Evolutionary conservation across 2,329 filamentous ascomycete species (phyloP), one percentile per base, ranked within the genome.

Genomic region (Trichoderma harzianum): DNA sequence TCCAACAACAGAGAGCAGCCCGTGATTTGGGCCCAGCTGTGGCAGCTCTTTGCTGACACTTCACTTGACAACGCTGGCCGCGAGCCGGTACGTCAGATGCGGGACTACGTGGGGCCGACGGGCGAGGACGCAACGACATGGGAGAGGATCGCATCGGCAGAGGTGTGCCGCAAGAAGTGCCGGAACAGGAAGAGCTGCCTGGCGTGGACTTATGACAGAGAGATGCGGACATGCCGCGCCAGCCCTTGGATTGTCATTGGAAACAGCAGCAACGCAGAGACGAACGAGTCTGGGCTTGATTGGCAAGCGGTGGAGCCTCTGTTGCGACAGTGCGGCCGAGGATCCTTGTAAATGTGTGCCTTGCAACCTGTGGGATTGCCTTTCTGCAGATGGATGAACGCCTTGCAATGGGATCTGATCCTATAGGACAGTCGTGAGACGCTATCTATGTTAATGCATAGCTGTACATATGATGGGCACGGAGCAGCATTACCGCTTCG

Each of bases 161-260:
- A 84, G 34, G 80, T 80, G 43, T 88, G 86, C 74, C 74, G 83
- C 72, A 76, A 77, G 18, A 80, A 83, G 51, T 88, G 86, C 78
- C 66, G 21, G 39, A 78, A 80, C 47, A 75, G 77, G n/a, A 76
- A 75, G 32, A 77, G 77, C 72, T 88, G 86, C 73, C 77, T 88
- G 69, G 86, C 86, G 28, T 88, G 86, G 86, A 83, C 82, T 30
- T 88, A 84, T 79, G 83, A 87, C 39, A 78, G 80, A 64, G 75
- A 74, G 32, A 78, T 74, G 26, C 76, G 79, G 74, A 76, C 78
- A 71, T 88, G 86, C 77, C 80, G 83, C 73, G 80, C 79, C 63
- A 85, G 84, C 47, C 85, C 86, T 26, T 88, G 86, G 86, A 78
- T 86, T 67, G 81, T 86, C 51, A 77, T 87, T 3, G 86, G 86